Conservation (phyloP, 495 filamentous ascomycete genomes). For the Trypethelium eluteriae region DNA sequence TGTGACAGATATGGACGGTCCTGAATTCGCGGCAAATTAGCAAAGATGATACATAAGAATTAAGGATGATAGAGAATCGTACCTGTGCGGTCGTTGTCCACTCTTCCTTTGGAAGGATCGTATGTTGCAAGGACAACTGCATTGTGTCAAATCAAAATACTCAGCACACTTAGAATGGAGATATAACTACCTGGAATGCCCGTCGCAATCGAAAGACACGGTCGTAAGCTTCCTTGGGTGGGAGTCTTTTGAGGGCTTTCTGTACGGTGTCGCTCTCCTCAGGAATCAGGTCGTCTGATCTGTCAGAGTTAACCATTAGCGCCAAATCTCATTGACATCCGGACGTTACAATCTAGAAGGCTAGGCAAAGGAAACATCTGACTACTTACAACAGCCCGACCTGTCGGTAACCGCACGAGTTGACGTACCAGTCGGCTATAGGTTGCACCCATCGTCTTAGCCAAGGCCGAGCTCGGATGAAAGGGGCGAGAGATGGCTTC, state of each 20-base stretch:
- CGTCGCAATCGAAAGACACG: constrained; percentile 92
- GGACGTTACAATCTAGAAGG: background rate
- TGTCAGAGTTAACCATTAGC: constrained; percentile 36
- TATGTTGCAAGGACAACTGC: constrained; percentile 75
- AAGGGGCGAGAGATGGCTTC: constrained; percentile 61
- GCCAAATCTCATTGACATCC: background rate
- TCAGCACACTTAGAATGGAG: background rate
- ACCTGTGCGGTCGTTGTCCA: constrained; percentile 73
- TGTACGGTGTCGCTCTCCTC: constrained; percentile 84
- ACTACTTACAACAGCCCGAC: constrained; percentile 73
- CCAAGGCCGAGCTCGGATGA: constrained; percentile 75
- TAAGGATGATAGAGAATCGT: constrained; percentile 26
- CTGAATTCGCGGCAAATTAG: constrained; percentile 38
- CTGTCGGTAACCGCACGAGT: constrained; percentile 84
- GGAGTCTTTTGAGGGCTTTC: constrained; percentile 79
- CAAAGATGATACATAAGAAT: background rate
- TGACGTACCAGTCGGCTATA: constrained; percentile 72
- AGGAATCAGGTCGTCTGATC: constrained; percentile 84
- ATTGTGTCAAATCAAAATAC: constrained; percentile 27
- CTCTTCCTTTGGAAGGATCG: constrained; percentile 71
- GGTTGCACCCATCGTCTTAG: constrained; percentile 68
- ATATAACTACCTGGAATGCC: constrained; percentile 69
- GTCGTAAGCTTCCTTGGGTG: constrained; percentile 86
- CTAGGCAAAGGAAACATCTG: background rate
- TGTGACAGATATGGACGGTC: constrained; percentile 70